Evolutionary conservation across 805 yeast species (phyloP).

Genomic region (Candida khao-thaluensis): DNA sequence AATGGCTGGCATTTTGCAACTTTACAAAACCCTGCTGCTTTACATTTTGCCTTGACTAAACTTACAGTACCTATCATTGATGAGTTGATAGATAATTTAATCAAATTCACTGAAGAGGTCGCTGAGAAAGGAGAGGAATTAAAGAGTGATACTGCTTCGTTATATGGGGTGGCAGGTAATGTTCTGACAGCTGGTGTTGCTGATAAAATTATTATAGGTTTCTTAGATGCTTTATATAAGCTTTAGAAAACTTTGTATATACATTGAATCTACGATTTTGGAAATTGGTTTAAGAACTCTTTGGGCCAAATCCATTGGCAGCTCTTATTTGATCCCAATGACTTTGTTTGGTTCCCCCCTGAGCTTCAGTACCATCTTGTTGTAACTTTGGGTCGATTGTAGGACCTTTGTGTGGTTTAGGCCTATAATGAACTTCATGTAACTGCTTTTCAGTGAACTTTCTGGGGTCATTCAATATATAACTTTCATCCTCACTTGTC

Average conservation of each 20-base stretch:
- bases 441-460: conserved; percentile 23
- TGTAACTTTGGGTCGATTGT: too few relatives aligned
- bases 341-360: background rate
- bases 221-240: conserved; percentile 78
- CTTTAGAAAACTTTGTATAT: background rate
- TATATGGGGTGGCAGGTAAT: conserved; percentile 96
- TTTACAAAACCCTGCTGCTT: conserved; percentile 85
- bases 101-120: conserved; percentile 39
- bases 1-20: conserved; percentile 89
- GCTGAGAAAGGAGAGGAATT: conserved; percentile 24
- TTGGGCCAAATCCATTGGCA: conserved; percentile 20
- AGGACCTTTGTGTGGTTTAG: conserved; percentile 10
- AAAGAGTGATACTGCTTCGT: conserved; percentile 71
- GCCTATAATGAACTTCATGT: conserved; percentile 31
- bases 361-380: background rate
- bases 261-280: too few relatives aligned
- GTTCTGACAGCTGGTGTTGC: conserved; percentile 81
- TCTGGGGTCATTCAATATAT: conserved; percentile 57
- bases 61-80: conserved; percentile 63
- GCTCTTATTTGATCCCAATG: conserved; percentile 39
- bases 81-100: conserved; percentile 54
- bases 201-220: conserved; percentile 72
- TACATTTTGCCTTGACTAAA: conserved; percentile 85
- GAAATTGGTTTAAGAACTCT: background rate
- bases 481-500: conserved; percentile 51